Evolutionary conservation across 1,284 basidiomycete genomes (phyloP).

Genomic region (Fomes fomentarius): DNA sequence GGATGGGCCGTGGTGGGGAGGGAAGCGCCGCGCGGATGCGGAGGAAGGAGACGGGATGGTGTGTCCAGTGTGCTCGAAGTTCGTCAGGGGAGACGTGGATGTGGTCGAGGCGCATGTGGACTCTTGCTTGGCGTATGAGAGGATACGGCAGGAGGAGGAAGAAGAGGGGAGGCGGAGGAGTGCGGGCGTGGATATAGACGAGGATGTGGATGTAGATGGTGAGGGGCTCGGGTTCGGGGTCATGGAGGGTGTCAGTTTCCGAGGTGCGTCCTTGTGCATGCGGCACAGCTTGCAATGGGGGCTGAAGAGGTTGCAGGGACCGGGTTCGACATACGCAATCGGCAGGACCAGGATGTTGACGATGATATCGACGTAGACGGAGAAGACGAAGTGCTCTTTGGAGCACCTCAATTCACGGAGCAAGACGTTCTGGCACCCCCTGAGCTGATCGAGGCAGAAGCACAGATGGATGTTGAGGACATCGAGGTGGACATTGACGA

Average conservation of each 20-base stretch:
- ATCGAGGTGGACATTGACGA: slow-evolving; percentile 46
- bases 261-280: slow-evolving; percentile 34
- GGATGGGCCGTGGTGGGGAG: slow-evolving; percentile 35
- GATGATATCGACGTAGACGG: slow-evolving; percentile 81
- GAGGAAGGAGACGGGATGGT: slow-evolving; percentile 43
- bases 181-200: slow-evolving; percentile 32
- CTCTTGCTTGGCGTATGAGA: slow-evolving; percentile 63
- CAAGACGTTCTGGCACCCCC: slow-evolving; percentile 53
- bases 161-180: slow-evolving; percentile 37
- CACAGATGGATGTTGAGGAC: slow-evolving; percentile 26
- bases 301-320: slow-evolving; percentile 43
- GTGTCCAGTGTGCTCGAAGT: slow-evolving; percentile 68
- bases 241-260: slow-evolving; percentile 40
- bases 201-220: slow-evolving; percentile 39
- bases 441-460: slow-evolving; percentile 12
- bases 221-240: slow-evolving; percentile 31
- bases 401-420: slow-evolving; percentile 74
- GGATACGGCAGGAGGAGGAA: slow-evolving; percentile 45
- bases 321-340: slow-evolving; percentile 67
- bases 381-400: slow-evolving; percentile 68
- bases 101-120: slow-evolving; percentile 78
- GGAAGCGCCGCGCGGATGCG: slow-evolving; percentile 31
- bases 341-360: slow-evolving; percentile 62
- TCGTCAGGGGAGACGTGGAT: slow-evolving; percentile 65
- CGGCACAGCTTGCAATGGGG: too few relatives aligned